A percentile compares a stretch with the other conserved stretches of the same genome.
phyloP scores from a whole-genome alignment of 768 basidiomycete genomes.

The Suillus subluteus region DNA sequence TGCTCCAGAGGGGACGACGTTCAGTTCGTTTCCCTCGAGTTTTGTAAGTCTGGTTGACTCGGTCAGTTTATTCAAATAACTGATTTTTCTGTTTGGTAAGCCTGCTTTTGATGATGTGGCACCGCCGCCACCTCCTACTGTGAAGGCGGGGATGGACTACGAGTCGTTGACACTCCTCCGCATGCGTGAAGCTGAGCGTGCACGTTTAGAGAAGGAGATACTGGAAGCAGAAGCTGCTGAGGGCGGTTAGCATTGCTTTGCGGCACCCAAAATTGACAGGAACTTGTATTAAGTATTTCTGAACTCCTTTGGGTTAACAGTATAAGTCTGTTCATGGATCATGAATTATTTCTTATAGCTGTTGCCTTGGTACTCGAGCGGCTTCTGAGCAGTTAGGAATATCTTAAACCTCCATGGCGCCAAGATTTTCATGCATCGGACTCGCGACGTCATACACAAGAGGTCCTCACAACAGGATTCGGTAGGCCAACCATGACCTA shows the following conservation, averaged over 20 bases:
- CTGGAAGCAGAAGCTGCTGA: constrained; percentile 65
- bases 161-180: constrained; percentile 82
- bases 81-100: not conserved
- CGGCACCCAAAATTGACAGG: too few species aligned
- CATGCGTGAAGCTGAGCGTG: constrained; percentile 80
- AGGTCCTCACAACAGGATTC: not conserved
- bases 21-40: constrained; percentile 62
- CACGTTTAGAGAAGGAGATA: constrained; percentile 76
- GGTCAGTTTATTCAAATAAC: not conserved
- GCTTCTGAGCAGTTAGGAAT: too few species aligned
- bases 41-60: constrained; percentile 41
- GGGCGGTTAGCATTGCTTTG: not conserved
- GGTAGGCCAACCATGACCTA: not conserved
- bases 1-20: too few species aligned
- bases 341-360: too few species aligned
- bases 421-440: too few species aligned
- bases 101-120: constrained; percentile 9
- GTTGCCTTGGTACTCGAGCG: not conserved
- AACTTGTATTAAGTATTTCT: not conserved
- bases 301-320: not conserved
- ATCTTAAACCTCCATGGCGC: too few species aligned
- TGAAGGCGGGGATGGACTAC: constrained; percentile 62
- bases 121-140: constrained; percentile 24
- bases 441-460: not conserved
- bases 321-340: not conserved